Percentiles rank a stretch among this genome's conserved stretches.
Conservation (phyloP, 106 monocot genomes). For the Acanthochlamys bracteata region DNA sequence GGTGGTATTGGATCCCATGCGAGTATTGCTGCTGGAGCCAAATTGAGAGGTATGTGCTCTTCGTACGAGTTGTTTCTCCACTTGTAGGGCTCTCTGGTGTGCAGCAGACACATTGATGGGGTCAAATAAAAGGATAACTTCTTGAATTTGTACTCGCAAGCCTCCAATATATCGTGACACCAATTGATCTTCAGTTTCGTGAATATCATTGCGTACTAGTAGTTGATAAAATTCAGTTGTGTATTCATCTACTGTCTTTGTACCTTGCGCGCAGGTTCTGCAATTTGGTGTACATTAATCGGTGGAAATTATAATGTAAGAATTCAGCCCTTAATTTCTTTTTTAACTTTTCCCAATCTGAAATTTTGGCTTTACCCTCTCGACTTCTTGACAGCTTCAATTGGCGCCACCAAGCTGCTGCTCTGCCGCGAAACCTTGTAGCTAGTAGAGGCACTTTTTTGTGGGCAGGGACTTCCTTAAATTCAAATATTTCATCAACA, state of each 20-base stretch:
- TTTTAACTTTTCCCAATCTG: too few relatives aligned
- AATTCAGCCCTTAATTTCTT: background rate
- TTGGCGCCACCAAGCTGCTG: slow-evolving; percentile 9
- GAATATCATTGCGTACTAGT: too few relatives aligned
- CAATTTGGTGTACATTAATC: slow-evolving; percentile 2
- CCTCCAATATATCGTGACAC: too few relatives aligned
- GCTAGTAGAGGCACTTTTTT: background rate
- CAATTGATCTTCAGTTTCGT: too few relatives aligned
- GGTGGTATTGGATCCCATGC: background rate
- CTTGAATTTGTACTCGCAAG: too few relatives aligned
- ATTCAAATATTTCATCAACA: slow-evolving; percentile 1
- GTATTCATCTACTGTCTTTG: slow-evolving; percentile 10
- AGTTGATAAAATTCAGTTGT: slow-evolving; percentile 2
- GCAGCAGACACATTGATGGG: too few relatives aligned
- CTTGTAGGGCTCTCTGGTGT: too few relatives aligned
- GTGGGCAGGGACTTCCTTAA: background rate
- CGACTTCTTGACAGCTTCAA: background rate
- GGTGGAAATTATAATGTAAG: background rate
- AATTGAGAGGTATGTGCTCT: too few relatives aligned
- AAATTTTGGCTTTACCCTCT: too few relatives aligned
- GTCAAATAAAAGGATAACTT: too few relatives aligned
- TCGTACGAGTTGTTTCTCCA: too few relatives aligned
- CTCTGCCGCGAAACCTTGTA: slow-evolving; percentile 1
- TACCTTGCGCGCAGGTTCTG: slow-evolving; percentile 4
- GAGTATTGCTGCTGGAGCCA: too few relatives aligned